Evolutionary conservation across 306 rosid species (phyloP), one percentile per base, ranked within the genome.

Genomic region (Trichosanthes truncata): DNA sequence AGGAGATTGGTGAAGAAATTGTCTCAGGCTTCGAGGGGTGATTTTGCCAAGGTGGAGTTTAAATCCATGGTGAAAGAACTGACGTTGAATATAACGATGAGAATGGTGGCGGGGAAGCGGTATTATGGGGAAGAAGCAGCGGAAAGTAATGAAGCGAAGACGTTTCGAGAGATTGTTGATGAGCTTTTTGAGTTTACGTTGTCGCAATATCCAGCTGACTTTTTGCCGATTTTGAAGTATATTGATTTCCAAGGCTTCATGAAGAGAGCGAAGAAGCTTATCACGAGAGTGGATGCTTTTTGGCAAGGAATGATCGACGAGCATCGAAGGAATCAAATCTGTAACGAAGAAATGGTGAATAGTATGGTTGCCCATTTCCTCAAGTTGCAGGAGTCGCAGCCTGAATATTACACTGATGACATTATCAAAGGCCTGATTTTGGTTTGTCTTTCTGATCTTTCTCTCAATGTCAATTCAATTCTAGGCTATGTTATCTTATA

Each of bases 71-170:
- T 90, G 21, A 14, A 76, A 1, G 90, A 90, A 4, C 45, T 88
- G 4, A 88, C 92, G 1, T 82, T 90, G 38, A 90, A 88, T 79
- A 81, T 68, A 0, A 53, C 84, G 23, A 85, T 90, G 88, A 85
- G 88, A 51, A 90, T 88, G 92, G 88, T 87, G 5, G 86, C 90
- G 0, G 92, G 92, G 0, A 90, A 90, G 78, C 79, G 91, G 18
- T 90, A 84, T 45, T 90, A 79, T 13, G 89, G 90, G 0, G 82
- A 79, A 0, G 81, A 12, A 13, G 10, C 11, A 1, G 35, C 8
- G 2, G 36, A 83, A n/a, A 20, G 51, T 13, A 40, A 52, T 1
- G 81, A 84, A 43, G 90, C 90, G 0, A 80, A 9, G 65, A 33
- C 51, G 45, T 90, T 92, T 59, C 78, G 86, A 36, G 86, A 79